Percentiles rank a stretch among this genome's conserved stretches.
Evolutionary conservation across 2,329 filamentous ascomycete species (phyloP).

Genomic region (Colletotrichum ledebouriae): DNA sequence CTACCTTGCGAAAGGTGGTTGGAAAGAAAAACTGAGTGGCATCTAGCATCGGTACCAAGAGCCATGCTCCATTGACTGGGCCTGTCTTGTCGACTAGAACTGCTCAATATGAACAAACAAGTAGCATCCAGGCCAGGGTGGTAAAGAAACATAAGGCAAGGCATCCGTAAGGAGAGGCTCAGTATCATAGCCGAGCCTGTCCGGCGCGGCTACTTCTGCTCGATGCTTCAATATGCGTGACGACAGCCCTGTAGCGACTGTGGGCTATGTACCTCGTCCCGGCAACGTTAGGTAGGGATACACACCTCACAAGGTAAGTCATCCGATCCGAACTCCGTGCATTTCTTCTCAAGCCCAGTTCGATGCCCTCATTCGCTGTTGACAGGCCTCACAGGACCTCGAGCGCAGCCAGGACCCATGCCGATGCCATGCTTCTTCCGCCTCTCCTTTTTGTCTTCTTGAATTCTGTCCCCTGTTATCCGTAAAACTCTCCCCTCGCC

Average conservation of each 20-base stretch:
- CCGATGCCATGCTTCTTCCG: constrained; percentile 5
- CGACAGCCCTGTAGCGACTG: constrained; percentile 1
- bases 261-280: background rate
- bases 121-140: constrained; percentile 23
- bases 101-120: constrained; percentile 9
- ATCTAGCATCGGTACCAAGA: constrained; percentile 4
- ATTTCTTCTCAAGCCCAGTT: constrained; percentile 4
- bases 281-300: constrained; percentile 17
- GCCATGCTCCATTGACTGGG: constrained; percentile 2
- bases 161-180: constrained; percentile 6
- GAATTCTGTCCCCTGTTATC: constrained; percentile 2
- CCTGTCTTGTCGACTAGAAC: background rate
- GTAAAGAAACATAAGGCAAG: constrained; percentile 38
- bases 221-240: background rate
- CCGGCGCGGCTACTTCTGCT: constrained; percentile 9
- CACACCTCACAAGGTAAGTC: constrained; percentile 25
- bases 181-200: background rate
- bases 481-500: background rate
- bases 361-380: constrained; percentile 20
- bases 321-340: constrained; percentile 23
- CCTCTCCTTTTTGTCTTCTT: constrained; percentile 1
- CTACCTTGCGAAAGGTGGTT: constrained; percentile 10
- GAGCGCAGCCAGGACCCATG: constrained; percentile 1
- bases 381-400: constrained; percentile 8
- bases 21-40: constrained; percentile 9